Base-by-base conservation (phyloP, 2,329 filamentous ascomycete species). In the Apiospora rasikravindrae region DNA sequence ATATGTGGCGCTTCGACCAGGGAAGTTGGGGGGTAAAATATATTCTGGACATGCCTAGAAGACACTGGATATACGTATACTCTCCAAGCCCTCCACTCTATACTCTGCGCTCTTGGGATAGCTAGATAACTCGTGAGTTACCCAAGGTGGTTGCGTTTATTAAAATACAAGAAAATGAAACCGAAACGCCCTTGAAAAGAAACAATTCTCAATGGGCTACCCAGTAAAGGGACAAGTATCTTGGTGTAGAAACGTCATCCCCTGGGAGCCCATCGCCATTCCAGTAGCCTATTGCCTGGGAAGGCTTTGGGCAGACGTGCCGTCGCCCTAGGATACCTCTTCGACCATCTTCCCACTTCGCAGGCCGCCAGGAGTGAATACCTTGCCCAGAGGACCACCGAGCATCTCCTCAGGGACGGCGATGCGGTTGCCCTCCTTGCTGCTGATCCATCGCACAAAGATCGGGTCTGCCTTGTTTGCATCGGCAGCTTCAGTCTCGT, bases 371-470 rank as follows among this genome's bases (percentile, higher is more conserved):
- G 66, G 44, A 4, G 79, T 80, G 77, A 94, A 93, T 5, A 92
- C 80, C 45, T 80, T 83, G 4, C 93, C 93, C 0, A 86, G 84
- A 0, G 92, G 92, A 0, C 87, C 87, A 13, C 86, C 85, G 40
- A 95, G 79, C 84, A 94, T 91, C 77, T 94, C 92, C 5, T 88
- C 86, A 0, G 93, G 91, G 14, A 95, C 88, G 33, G 86, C 90
- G 10, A 95, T 82, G 3, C 85, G 83, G 73, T 85, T 90, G 13
- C 93, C 92, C 26, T 88, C 85, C 77, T 88, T 90, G 77, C 84
- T 93, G 81, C 89, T 94, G 70, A 93, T 85, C 89, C 93, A 95
- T 72, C 93, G 88, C 29, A 93, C 85, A 75, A 92, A 92, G 10
- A 91, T 83, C 1, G 91, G 87, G 73, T 89, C 86, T 0, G 91